Evolutionary conservation across 129 eudicot genomes (phyloP), one percentile per base, ranked within the genome.

Genomic region (Artemisia tridentata): DNA sequence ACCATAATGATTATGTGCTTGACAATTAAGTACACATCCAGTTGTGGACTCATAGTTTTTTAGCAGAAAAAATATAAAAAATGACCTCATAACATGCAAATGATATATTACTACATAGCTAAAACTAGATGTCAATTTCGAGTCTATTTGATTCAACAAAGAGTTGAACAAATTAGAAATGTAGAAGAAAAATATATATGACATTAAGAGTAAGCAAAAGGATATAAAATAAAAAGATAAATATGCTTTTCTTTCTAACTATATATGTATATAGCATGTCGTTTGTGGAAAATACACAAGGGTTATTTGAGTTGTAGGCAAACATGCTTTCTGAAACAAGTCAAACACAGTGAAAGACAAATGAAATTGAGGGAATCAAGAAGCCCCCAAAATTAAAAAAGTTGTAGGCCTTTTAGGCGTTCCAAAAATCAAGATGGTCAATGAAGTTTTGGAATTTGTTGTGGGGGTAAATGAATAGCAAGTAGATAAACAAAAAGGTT

Each of bases 391-490:
- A 69, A 0, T 69, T 14, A 0, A 34, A 65, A 75, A 76, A 76
- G 71, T 76, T 69, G 75, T 76, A 60, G 80, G 80, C 80, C 71
- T 76, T 76, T 61, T 69, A 76, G 61, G 80, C 48, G 69, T 76
- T 61, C 70, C 80, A 76, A 76, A 76, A 61, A 69, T 69, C 80
- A 69, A 69, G 80, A 69, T 46, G 80, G 80, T 76, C 80, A 76
- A 69, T 76, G 56, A 16, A 38, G 71, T 76, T 76, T 76, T 76
- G 80, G 80, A 76, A 76, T 76, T 76, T 69, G 75, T 25, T 7
- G 65, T 62, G 53, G 56, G 65, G 71, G 80, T 76, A 76, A 76
- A 69, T 11, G 57, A 76, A 68, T 51, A 69, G 80, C 65, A 51
- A 38, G 78, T 76, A 59, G 80, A 76, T 76, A 15, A 76, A 76